Conservation (phyloP, 2,329 filamentous ascomycete species). For the Neofusicoccum sp. region DNA sequence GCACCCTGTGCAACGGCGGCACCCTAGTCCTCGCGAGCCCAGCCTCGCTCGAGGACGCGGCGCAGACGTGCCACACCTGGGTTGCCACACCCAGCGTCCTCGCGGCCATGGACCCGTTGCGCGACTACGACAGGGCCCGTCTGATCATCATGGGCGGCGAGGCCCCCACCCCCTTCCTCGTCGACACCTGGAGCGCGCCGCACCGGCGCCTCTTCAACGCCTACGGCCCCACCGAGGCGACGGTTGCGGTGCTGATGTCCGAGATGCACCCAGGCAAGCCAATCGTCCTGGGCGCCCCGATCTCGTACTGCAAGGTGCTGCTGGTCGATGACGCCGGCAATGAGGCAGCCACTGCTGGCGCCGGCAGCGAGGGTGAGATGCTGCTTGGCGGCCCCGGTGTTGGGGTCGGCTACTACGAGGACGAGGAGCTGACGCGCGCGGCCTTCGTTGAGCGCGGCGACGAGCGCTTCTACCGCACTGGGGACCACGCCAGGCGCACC, state of each 20-base stretch:
- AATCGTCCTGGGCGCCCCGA: conserved; percentile 12
- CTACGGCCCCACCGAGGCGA: conserved; percentile 22
- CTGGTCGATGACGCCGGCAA: conserved; percentile 46
- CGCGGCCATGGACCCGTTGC: conserved; percentile 7
- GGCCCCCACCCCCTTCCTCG: background rate
- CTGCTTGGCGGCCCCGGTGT: conserved; percentile 61
- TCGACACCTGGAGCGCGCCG: background rate
- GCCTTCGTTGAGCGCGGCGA: conserved; percentile 37
- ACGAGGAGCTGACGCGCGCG: conserved; percentile 23
- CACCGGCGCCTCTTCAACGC: conserved; percentile 15
- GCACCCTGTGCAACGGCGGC: conserved; percentile 47
- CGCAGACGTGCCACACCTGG: background rate
- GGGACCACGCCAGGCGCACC: conserved; percentile 26
- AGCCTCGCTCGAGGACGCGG: background rate
- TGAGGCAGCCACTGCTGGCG: conserved; percentile 16
- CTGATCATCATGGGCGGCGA: conserved; percentile 10
- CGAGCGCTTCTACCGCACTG: conserved; percentile 21
- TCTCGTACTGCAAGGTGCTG: conserved; percentile 30
- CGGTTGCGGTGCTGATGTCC: conserved; percentile 12
- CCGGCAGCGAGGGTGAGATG: conserved; percentile 53
- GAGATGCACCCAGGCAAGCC: conserved; percentile 15
- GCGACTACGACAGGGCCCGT: background rate
- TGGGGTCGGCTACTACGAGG: conserved; percentile 38
- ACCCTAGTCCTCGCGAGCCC: conserved; percentile 6
- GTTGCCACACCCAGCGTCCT: conserved; percentile 7